Percentiles rank a stretch among this genome's conserved stretches.
phyloP scores from a whole-genome alignment of 2,329 filamentous ascomycete species.

The Hypoxylon sp. region DNA sequence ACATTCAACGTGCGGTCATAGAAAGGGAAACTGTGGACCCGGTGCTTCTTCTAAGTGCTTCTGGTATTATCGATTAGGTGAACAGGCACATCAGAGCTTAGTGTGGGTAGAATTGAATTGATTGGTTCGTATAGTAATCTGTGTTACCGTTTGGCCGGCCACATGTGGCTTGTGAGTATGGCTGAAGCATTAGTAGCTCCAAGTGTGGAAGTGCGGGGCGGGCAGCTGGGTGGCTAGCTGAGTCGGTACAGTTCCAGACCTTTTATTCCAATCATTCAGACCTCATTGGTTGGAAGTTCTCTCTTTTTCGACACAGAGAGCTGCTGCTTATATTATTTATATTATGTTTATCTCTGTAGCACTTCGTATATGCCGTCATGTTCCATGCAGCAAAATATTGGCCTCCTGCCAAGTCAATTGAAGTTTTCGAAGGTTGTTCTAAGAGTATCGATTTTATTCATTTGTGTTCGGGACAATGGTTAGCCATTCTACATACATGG shows the following conservation, averaged over 20 bases:
- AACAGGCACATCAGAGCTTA: not conserved
- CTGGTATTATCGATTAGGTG: conserved; percentile 14
- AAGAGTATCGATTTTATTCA: not conserved
- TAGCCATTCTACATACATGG: conserved; percentile 27
- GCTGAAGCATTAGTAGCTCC: not conserved
- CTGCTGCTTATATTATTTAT: not conserved
- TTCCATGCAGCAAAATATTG: conserved; percentile 3
- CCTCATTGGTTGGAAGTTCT: not conserved
- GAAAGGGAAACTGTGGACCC: conserved; percentile 11
- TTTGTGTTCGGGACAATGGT: not conserved
- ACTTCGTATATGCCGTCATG: not conserved
- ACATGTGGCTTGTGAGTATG: conserved; percentile 24
- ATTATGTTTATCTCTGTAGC: not conserved
- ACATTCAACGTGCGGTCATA: conserved; percentile 18
- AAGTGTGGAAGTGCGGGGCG: conserved; percentile 24
- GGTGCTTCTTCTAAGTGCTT: conserved; percentile 21
- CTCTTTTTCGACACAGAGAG: not conserved
- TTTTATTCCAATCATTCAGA: conserved; percentile 1
- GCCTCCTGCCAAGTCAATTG: not conserved
- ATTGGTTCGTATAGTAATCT: not conserved
- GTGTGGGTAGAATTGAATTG: not conserved
- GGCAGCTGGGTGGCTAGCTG: conserved; percentile 22
- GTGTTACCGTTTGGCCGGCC: not conserved
- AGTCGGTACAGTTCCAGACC: conserved; percentile 8
- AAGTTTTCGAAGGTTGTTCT: not conserved